Base-by-base conservation (phyloP, 805 yeast genomes). In the Candida verbasci region DNA sequence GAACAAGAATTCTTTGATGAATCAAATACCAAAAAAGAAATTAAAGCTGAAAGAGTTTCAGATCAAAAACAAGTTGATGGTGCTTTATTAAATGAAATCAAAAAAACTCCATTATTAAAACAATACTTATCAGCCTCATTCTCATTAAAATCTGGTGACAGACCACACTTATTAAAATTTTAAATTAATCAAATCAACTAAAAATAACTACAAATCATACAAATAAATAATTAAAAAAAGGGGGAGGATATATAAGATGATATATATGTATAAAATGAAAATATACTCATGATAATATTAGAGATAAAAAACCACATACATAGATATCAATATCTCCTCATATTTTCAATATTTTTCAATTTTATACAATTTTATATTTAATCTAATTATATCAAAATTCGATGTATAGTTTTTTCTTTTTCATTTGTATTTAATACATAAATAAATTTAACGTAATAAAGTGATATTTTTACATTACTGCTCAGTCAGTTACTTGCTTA, bases 61-160 rank as follows among this genome's bases (percentile, higher is more conserved):
- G 97, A 91, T 80, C 98, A 91, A 78, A 91, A 91, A 83, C 57
- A 76, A 44, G 94, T 91, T 57, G 98, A 91, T 76, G 80, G 86
- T 70, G 83, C 91, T 65, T 77, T 91, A 66, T 75, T 93, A 63
- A 74, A 91, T 59, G 93, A 86, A 76, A 85, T 93, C 78, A 88
- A 89, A 83, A 86, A 88, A 80, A 88, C 96, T 61, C 95, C 97
- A 69, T 80, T 87, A 68, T 84, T 91, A 72, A 86, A 87, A 74
- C 95, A 89, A 76, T 91, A 91, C 85, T 81, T 91, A 68, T 83
- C 96, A 56, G 69, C 96, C 58, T 76, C 95, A 54, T 91, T 91
- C 89, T 84, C 96, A 57, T 82, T 93, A 74, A 89, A 87, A 85
- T 80, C 78, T 74, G 97, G 97, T 73, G 98, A 91, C 80, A 87